These are phyloP conservation scores for Apiospora aurea DNA, from an alignment of 2,329 filamentous ascomycete species.

Conservation along the genomic window DNA sequence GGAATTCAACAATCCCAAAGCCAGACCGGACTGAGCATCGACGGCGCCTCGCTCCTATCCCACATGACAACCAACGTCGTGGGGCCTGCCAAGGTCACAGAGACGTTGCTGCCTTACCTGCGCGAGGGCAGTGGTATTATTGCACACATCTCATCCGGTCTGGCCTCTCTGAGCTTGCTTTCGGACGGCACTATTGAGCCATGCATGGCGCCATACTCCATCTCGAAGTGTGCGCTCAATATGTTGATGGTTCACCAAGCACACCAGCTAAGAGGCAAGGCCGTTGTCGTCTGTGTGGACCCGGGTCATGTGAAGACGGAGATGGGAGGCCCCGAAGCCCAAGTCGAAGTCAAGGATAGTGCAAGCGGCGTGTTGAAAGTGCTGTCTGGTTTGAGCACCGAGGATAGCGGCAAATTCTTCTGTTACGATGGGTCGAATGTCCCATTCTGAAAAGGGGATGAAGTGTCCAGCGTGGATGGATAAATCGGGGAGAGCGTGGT, in stretches of 20 bases:
- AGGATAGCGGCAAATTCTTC: conserved; percentile 6
- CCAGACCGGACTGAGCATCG: background rate
- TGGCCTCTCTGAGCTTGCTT: background rate
- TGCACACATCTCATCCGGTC: background rate
- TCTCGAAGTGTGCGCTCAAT: conserved; percentile 8
- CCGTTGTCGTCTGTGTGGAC: conserved; percentile 10
- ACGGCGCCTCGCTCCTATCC: background rate
- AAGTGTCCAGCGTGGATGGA: background rate
- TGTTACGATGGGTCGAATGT: background rate
- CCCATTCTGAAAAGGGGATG: background rate
- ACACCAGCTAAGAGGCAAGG: background rate
- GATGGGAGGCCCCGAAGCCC: background rate
- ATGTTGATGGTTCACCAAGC: conserved; percentile 17
- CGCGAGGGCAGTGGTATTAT: background rate
- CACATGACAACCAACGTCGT: conserved; percentile 1
- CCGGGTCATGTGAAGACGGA: conserved; percentile 12
- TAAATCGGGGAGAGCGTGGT: background rate
- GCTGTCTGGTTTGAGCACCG: background rate
- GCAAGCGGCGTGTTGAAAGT: background rate
- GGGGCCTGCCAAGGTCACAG: conserved; percentile 1
- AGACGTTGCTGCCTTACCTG: background rate
- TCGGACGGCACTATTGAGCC: background rate
- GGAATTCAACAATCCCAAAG: conserved; percentile 32
- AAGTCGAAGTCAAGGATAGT: background rate
- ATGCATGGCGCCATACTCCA: background rate